Evolutionary conservation across 495 filamentous ascomycete species (phyloP), one percentile per base, ranked within the genome.

Genomic region (Penicillium malachiteum): DNA sequence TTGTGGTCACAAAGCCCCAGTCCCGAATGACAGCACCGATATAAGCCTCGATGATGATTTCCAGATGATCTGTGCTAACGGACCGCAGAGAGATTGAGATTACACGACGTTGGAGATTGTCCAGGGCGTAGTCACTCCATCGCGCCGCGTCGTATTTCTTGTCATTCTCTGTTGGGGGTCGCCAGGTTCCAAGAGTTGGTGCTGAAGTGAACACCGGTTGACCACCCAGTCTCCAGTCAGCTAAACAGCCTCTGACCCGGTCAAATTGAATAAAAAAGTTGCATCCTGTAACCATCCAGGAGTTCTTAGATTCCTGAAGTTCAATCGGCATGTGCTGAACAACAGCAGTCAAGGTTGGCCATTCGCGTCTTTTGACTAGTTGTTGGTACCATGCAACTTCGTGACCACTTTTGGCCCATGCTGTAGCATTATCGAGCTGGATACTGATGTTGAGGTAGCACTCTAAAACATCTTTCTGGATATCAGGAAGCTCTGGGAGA

Each of bases 151-250:
- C 65, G 57, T 77, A 78, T 78, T 35, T 63, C 55, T 13, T 70
- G 59, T 90, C 87, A 66, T 89, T 89, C 66, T 88, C 82, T 5
- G 87, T 90, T 21, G 78, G 79, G 16, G 73, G 72, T n/a, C 74
- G 73, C 71, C 71, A 78, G 56, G 38, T 11, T 47, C 41, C 31
- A 63, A 57, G 12, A 52, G 41, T n/a, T 46, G 17, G 16, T 38
- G 5, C 35, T 6, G 35, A 38, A 1, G 2, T 38, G 35, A 38
- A 38, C 35, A 38, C 35, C 2, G 35, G 13, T 38, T 43, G 49
- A 3, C 35, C 48, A 11, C 42, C 41, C 8, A 32, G 31, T 14
- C 14, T 45, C 63, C 63, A 66, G 35, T 26, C 49, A 8, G 46
- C 48, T 8, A 65, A 59, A 26, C 38, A 16, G 13, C 64, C 64